Evolutionary conservation across 2,329 filamentous ascomycete genomes (phyloP), one percentile per base, ranked within the genome.

Genomic region (Boeremia exigua): DNA sequence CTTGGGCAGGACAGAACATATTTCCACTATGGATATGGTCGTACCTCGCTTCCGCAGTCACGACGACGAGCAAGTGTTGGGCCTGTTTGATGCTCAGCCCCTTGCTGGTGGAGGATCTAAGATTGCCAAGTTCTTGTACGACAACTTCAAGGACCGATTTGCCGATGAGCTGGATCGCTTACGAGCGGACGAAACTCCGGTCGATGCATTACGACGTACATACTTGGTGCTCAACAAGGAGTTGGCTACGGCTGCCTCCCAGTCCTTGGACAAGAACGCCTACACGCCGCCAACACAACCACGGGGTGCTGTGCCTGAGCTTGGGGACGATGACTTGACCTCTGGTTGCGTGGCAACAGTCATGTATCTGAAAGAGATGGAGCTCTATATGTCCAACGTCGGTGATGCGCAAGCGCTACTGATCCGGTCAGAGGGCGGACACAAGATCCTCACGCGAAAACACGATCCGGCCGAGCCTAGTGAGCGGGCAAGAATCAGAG

Each of bases 321-420:
- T 99, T 34, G 92, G 87, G 48, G 90, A 93, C 56, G 92, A 97
- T 63, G 95, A 99, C 71, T 82, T 97, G 39, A 89, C 89, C 62
- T 94, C 92, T 14, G 95, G 95, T 36, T 92, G 91, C 56, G 92
- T 96, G 40, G 95, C 94, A 2, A 97, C 95, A 0, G 90, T 98
- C 2, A 82, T 95, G 48, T 99, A 96, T 68, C 80, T 99, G 29
- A 89, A 93, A 66, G 89, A 90, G 63, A 93, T 92, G 76, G 92
- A 98, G 66, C 83, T 99, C 3, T 97, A 91, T 70, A 88, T 98
- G 49, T 95, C 93, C 60, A 99, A 99, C 67, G 91, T 99, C 19
- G 95, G 95, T 48, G 92, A 99, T 76, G 92, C 90, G 5, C 92
- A 98, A 76, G 94, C 93, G n/a, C 90, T 99, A 77, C 83, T 98